phyloP scores from a whole-genome alignment of 805 yeast genomes.

The Nematodospora valgi region DNA sequence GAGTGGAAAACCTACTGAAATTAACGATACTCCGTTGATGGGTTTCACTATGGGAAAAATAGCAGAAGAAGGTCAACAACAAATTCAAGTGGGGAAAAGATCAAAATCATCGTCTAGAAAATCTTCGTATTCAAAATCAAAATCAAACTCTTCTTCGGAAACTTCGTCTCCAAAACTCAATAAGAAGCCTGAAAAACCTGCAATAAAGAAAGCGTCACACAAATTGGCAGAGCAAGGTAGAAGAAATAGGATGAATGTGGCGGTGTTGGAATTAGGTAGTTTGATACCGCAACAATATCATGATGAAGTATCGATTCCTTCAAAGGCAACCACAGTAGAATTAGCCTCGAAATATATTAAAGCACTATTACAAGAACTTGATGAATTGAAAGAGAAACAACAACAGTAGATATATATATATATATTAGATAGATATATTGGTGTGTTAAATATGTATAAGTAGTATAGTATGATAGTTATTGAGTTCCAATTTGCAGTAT shows the following conservation, averaged over 20 bases:
- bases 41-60: slow-evolving; percentile 45
- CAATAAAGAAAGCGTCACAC: slow-evolving; percentile 67
- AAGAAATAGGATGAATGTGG: slow-evolving; percentile 85
- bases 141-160: slow-evolving; percentile 13
- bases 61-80: slow-evolving; percentile 27
- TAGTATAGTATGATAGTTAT: no score
- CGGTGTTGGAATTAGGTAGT: slow-evolving; percentile 69
- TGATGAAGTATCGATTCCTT: slow-evolving; percentile 61
- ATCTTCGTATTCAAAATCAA: slow-evolving; percentile 8
- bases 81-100: slow-evolving; percentile 1
- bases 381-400: slow-evolving; percentile 12
- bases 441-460: no score
- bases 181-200: slow-evolving; percentile 19
- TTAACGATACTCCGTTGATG: slow-evolving; percentile 34
- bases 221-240: slow-evolving; percentile 96
- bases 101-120: background rate
- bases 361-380: slow-evolving; percentile 29
- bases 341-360: slow-evolving; percentile 71
- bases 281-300: slow-evolving; percentile 63
- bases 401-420: background rate
- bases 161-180: slow-evolving; percentile 19
- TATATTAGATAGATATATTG: background rate
- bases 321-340: slow-evolving; percentile 95
- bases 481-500: no score
- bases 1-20: slow-evolving; percentile 24